Percentiles rank a stretch among this genome's conserved stretches.
phyloP scores from a whole-genome alignment of 2,329 filamentous ascomycete species.

The Hirsutella minnesotensis region DNA sequence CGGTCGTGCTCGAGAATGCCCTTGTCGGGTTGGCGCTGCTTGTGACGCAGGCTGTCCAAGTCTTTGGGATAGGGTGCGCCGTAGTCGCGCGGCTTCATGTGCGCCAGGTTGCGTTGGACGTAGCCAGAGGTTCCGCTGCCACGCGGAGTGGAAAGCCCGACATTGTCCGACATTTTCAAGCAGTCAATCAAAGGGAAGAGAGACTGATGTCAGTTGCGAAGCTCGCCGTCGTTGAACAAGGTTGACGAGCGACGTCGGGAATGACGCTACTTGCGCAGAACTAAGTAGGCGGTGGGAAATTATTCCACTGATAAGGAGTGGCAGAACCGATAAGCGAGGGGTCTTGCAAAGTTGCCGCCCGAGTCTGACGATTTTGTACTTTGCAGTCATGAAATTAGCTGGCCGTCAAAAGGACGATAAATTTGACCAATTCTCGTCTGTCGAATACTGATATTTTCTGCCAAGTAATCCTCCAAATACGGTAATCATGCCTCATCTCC shows the following conservation, averaged over 20 bases:
- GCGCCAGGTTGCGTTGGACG: slow-evolving; percentile 88
- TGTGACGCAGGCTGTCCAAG: slow-evolving; percentile 57
- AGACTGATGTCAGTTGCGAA: background rate
- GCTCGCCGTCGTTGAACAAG: background rate
- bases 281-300: slow-evolving; percentile 11
- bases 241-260: background rate
- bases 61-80: slow-evolving; percentile 66
- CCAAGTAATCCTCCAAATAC: too few species aligned
- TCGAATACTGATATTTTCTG: too few species aligned
- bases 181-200: too few species aligned
- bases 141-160: slow-evolving; percentile 86
- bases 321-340: slow-evolving; percentile 16
- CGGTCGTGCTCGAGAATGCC: slow-evolving; percentile 91
- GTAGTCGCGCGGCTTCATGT: slow-evolving; percentile 74
- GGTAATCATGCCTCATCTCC: slow-evolving; percentile 23
- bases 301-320: slow-evolving; percentile 6
- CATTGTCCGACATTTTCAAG: slow-evolving; percentile 88
- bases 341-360: background rate
- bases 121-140: slow-evolving; percentile 96
- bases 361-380: background rate
- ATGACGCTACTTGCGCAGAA: slow-evolving; percentile 1
- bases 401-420: too few species aligned
- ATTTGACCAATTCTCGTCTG: too few species aligned
- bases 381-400: too few species aligned
- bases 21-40: slow-evolving; percentile 75